Conservation (phyloP, 805 yeast genomes). For the Isabelozyma gotoi region DNA sequence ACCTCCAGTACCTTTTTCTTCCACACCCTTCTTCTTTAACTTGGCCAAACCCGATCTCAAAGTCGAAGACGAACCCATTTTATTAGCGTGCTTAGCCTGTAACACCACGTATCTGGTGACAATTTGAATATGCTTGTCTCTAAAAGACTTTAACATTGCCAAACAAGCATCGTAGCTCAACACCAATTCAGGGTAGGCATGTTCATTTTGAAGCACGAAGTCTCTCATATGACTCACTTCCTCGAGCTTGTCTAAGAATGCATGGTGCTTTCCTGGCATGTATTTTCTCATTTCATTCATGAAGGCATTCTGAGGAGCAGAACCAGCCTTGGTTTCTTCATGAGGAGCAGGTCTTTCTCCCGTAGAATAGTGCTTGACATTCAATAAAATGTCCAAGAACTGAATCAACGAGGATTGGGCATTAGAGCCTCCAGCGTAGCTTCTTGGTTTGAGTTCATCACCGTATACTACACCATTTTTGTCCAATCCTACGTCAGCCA, state of each 20-base stretch:
- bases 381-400: slow-evolving; percentile 73
- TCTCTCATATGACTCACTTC: slow-evolving; percentile 60
- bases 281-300: slow-evolving; percentile 82
- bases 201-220: slow-evolving; percentile 49
- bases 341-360: slow-evolving; percentile 51
- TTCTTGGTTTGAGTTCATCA: slow-evolving; percentile 51
- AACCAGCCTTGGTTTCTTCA: slow-evolving; percentile 2
- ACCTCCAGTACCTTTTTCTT: slow-evolving; percentile 89
- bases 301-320: slow-evolving; percentile 41
- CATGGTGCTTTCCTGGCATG: slow-evolving; percentile 87
- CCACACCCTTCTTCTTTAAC: slow-evolving; percentile 45
- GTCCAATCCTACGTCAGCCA: slow-evolving; percentile 78
- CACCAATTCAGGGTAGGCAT: slow-evolving; percentile 52
- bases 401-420: slow-evolving; percentile 92
- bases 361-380: slow-evolving; percentile 76
- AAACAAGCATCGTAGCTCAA: slow-evolving; percentile 84
- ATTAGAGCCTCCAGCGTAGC: slow-evolving; percentile 86
- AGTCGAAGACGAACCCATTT: slow-evolving; percentile 57
- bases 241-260: slow-evolving; percentile 64
- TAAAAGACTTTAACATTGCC: slow-evolving; percentile 82
- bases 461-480: slow-evolving; percentile 78
- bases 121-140: slow-evolving; percentile 92
- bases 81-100: slow-evolving; percentile 63
- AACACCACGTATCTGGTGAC: slow-evolving; percentile 84
- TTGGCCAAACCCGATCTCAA: slow-evolving; percentile 67